Evolutionary conservation across 768 basidiomycete genomes (phyloP).

Genomic region (Leucocoprinus birnbaumii): DNA sequence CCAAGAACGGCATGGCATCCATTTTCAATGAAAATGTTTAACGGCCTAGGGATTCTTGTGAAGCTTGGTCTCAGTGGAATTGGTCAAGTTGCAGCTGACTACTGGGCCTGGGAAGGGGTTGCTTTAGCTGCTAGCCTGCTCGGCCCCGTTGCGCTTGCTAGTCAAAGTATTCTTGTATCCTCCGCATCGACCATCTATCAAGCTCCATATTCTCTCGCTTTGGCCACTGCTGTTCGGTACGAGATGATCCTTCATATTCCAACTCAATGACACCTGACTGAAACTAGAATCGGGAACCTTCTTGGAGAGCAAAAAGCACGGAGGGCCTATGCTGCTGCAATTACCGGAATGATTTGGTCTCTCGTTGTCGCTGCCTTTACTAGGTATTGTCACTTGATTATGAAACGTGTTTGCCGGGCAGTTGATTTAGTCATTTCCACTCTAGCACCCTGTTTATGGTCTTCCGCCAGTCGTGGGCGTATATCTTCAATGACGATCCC

Average conservation of each 20-base stretch:
- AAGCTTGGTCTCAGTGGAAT: slow-evolving; percentile 83
- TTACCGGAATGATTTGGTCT: slow-evolving; percentile 63
- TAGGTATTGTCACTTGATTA: slow-evolving; percentile 38
- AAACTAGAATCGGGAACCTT: slow-evolving; percentile 76
- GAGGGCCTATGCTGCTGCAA: slow-evolving; percentile 69
- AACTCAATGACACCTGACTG: not conserved
- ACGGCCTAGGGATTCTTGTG: slow-evolving; percentile 62
- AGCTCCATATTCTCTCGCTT: slow-evolving; percentile 77
- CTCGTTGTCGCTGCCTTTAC: slow-evolving; percentile 62
- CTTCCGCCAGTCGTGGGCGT: slow-evolving; percentile 67
- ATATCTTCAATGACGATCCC: slow-evolving; percentile 70
- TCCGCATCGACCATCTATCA: slow-evolving; percentile 79
- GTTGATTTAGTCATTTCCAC: not conserved
- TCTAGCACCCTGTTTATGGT: slow-evolving; percentile 50
- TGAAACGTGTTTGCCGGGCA: not conserved
- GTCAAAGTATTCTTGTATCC: slow-evolving; percentile 82
- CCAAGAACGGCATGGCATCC: slow-evolving; percentile 84
- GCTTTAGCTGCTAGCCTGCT: slow-evolving; percentile 59
- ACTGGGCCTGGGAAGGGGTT: slow-evolving; percentile 96
- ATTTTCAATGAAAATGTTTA: slow-evolving; percentile 59
- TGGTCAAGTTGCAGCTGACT: slow-evolving; percentile 84
- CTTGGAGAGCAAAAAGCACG: slow-evolving; percentile 76
- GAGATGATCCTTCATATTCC: not conserved
- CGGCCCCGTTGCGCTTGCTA: slow-evolving; percentile 78
- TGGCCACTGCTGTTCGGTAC: slow-evolving; percentile 84